These are phyloP conservation scores for Globisporangium polare DNA, from an alignment of 352 stramenopile genomes.

Conservation along the genomic window DNA sequence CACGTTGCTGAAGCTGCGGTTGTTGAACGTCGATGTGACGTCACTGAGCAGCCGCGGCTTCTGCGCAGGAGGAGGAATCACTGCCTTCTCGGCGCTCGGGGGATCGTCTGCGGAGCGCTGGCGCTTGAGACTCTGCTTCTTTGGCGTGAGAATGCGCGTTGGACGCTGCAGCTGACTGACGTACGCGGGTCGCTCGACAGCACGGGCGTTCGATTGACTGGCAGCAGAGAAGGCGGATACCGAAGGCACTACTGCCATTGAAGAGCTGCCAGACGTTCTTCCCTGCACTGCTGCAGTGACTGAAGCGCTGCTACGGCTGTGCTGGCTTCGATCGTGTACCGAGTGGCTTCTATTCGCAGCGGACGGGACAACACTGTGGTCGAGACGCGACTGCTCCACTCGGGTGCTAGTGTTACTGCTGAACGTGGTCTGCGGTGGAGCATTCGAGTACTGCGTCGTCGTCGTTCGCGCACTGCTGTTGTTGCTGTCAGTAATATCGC, in stretches of 20 bases:
- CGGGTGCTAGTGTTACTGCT: neutral
- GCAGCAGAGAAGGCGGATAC: neutral
- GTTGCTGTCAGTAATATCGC: no score
- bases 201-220: neutral
- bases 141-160: conserved; percentile 42
- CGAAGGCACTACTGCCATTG: neutral
- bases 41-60: conserved; percentile 45
- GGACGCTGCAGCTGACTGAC: conserved; percentile 45
- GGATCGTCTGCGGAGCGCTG: conserved; percentile 29
- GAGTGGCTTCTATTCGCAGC: neutral
- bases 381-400: neutral
- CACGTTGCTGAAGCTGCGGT: conserved; percentile 19
- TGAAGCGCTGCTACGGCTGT: neutral
- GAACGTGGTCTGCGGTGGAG: neutral
- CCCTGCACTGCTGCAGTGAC: neutral
- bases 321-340: neutral
- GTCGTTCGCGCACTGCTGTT: neutral
- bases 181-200: conserved; percentile 9
- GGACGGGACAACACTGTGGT: neutral
- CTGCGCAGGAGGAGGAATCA: conserved; percentile 24
- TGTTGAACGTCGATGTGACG: conserved; percentile 22
- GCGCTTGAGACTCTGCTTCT: conserved; percentile 59
- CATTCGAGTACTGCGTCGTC: neutral
- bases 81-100: conserved; percentile 45
- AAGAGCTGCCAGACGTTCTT: neutral